A percentile compares a stretch with the other conserved stretches of the same genome.
These are phyloP conservation scores for Picea abies DNA, from an alignment of 83 land plant species.

Conservation along the genomic window DNA sequence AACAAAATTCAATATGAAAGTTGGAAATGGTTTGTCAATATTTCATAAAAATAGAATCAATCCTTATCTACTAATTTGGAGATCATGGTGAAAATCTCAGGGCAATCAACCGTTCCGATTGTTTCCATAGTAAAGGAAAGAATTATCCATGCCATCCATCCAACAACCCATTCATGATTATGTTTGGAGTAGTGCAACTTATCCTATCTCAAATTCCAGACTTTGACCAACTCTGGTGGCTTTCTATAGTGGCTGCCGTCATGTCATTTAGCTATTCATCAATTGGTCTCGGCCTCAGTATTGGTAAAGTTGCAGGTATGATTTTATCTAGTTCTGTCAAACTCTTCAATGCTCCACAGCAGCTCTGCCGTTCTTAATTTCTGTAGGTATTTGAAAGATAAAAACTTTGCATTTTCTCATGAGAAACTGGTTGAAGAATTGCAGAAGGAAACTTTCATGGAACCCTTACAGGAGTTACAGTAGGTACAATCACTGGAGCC, in stretches of 20 bases:
- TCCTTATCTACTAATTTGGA: too few relatives aligned
- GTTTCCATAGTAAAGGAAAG: constrained; percentile 59
- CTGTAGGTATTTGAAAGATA: too few relatives aligned
- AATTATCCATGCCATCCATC: constrained; percentile 40
- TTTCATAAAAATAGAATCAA: too few relatives aligned
- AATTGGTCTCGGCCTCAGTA: constrained; percentile 63
- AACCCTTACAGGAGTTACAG: constrained; percentile 38
- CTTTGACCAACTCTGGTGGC: constrained; percentile 69
- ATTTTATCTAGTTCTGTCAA: neutral
- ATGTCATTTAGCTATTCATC: constrained; percentile 74
- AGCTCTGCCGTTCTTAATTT: too few relatives aligned
- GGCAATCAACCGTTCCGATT: constrained; percentile 55
- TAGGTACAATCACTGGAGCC: constrained; percentile 43
- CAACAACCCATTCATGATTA: constrained; percentile 49
- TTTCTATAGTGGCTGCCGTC: constrained; percentile 69
- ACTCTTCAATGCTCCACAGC: too few relatives aligned
- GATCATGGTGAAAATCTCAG: constrained; percentile 20
- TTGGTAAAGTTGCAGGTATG: constrained; percentile 38
- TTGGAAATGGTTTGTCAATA: too few relatives aligned
- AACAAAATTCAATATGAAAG: too few relatives aligned
- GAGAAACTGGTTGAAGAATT: too few relatives aligned
- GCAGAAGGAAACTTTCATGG: constrained; percentile 31
- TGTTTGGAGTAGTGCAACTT: constrained; percentile 52
- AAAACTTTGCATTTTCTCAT: too few relatives aligned
- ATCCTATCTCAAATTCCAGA: constrained; percentile 70